Conservation (phyloP, 306 rosid species). For the Acmispon strigosus region DNA sequence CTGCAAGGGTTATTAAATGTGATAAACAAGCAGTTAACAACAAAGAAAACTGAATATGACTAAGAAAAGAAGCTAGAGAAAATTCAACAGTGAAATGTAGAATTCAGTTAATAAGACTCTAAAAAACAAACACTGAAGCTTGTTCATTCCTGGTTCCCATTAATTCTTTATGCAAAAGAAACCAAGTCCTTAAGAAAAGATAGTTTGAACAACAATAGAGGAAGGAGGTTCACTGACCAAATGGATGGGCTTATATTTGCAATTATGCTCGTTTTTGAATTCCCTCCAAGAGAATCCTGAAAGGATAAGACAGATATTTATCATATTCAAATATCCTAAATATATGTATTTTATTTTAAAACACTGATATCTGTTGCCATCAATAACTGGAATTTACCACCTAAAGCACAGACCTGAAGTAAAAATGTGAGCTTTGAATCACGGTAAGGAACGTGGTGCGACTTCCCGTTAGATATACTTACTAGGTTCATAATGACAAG, state of each 20-base stretch:
- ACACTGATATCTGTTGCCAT: not conserved
- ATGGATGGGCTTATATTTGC: constrained; percentile 92
- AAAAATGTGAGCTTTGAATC: constrained; percentile 95
- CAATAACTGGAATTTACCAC: not conserved
- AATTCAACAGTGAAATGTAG: not conserved
- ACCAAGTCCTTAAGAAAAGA: not conserved
- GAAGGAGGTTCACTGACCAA: constrained; percentile 51
- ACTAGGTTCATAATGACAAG: constrained; percentile 97
- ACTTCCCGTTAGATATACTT: constrained; percentile 77
- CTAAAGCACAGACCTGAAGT: constrained; percentile 68
- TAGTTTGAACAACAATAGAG: constrained; percentile 8
- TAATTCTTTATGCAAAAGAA: not conserved
- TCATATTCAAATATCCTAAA: constrained; percentile 2
- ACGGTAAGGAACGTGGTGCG: constrained; percentile 93
- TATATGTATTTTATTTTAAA: not conserved
- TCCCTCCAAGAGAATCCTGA: constrained; percentile 98
- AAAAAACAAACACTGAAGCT: not conserved
- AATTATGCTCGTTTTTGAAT: constrained; percentile 82
- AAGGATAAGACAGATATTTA: constrained; percentile 20
- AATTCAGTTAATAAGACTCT: not conserved
- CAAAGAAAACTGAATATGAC: constrained; percentile 5
- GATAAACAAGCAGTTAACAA: not conserved
- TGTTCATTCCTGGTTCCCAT: not conserved
- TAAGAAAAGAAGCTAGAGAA: not conserved
- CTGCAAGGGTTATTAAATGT: constrained; percentile 44